Conservation (phyloP, 2,329 filamentous ascomycete species). For the Cladosporium sp. region DNA sequence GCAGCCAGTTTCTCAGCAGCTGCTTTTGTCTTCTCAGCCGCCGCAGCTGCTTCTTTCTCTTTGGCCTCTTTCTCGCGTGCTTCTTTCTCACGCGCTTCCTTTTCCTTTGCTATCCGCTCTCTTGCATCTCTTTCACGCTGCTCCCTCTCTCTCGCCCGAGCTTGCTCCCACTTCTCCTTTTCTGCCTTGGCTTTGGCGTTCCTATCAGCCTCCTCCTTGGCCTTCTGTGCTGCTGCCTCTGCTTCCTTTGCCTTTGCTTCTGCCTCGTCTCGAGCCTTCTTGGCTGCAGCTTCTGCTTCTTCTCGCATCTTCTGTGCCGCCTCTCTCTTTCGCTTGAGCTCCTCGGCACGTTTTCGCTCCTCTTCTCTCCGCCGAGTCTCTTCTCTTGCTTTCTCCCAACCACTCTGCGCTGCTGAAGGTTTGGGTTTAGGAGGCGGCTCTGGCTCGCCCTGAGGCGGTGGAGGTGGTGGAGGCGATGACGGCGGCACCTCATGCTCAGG, state of each 20-base stretch:
- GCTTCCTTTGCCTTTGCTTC: slow-evolving; percentile 20
- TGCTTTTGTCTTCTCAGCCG: slow-evolving; percentile 37
- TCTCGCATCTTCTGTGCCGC: slow-evolving; percentile 50
- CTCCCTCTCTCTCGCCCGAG: slow-evolving; percentile 45
- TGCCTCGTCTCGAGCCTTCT: slow-evolving; percentile 49
- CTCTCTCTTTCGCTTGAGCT: slow-evolving; percentile 54
- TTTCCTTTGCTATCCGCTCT: slow-evolving; percentile 42
- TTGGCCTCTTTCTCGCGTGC: slow-evolving; percentile 37
- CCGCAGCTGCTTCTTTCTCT: slow-evolving; percentile 32
- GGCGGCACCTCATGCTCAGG: slow-evolving; percentile 14
- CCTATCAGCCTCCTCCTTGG: slow-evolving; percentile 46
- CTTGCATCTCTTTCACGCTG: slow-evolving; percentile 45
- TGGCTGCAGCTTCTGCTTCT: slow-evolving; percentile 44
- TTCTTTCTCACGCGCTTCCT: slow-evolving; percentile 33
- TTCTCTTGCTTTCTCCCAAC: slow-evolving; percentile 59
- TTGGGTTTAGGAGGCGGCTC: slow-evolving; percentile 22
- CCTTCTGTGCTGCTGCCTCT: slow-evolving; percentile 32
- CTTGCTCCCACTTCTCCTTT: slow-evolving; percentile 50
- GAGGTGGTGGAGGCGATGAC: background rate
- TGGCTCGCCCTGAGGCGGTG: slow-evolving; percentile 9
- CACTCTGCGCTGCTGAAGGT: slow-evolving; percentile 22
- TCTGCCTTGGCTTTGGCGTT: slow-evolving; percentile 44
- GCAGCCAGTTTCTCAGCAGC: slow-evolving; percentile 29
- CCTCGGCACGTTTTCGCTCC: slow-evolving; percentile 50
- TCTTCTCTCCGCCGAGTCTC: slow-evolving; percentile 36